Percentiles rank a stretch among this genome's conserved stretches.
phyloP scores from a whole-genome alignment of 1,284 basidiomycete genomes.

The Irpex sp. region DNA sequence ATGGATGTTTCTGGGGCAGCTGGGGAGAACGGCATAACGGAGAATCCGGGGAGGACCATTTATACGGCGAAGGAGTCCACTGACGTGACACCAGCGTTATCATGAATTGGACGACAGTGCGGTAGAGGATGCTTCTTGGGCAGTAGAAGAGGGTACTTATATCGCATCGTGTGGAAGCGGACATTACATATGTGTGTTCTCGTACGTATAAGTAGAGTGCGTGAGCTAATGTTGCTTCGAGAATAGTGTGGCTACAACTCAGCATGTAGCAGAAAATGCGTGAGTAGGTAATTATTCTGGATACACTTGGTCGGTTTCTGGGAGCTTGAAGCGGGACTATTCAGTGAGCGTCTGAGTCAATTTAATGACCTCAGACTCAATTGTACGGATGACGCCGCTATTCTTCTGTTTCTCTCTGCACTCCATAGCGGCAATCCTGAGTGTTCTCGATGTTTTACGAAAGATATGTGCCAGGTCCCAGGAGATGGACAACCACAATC shows the following conservation, averaged over 20 bases:
- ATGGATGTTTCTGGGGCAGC: conserved; percentile 20
- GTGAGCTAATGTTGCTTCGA: not conserved
- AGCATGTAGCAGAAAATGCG: too few relatives aligned
- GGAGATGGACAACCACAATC: too few relatives aligned
- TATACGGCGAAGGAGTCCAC: conserved; percentile 24
- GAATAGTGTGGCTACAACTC: not conserved
- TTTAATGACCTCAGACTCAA: too few relatives aligned
- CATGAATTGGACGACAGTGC: not conserved
- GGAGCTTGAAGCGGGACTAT: too few relatives aligned
- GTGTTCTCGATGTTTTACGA: too few relatives aligned
- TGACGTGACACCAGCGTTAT: conserved; percentile 3
- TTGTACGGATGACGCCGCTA: too few relatives aligned
- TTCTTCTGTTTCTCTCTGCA: too few relatives aligned
- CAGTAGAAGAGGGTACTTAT: not conserved
- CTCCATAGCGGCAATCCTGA: too few relatives aligned
- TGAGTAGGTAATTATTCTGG: too few relatives aligned
- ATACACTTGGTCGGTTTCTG: too few relatives aligned
- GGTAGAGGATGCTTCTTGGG: not conserved
- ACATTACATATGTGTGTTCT: not conserved
- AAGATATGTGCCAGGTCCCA: too few relatives aligned
- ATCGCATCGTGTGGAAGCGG: not conserved
- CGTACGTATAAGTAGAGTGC: not conserved
- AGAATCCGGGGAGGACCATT: conserved; percentile 29
- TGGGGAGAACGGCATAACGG: conserved; percentile 17
- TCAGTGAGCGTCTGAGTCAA: too few relatives aligned